Percentiles rank a stretch among this genome's conserved stretches.
Evolutionary conservation across 441 rosid genomes (phyloP).

Genomic region (Arabidopsis hybrid): DNA sequence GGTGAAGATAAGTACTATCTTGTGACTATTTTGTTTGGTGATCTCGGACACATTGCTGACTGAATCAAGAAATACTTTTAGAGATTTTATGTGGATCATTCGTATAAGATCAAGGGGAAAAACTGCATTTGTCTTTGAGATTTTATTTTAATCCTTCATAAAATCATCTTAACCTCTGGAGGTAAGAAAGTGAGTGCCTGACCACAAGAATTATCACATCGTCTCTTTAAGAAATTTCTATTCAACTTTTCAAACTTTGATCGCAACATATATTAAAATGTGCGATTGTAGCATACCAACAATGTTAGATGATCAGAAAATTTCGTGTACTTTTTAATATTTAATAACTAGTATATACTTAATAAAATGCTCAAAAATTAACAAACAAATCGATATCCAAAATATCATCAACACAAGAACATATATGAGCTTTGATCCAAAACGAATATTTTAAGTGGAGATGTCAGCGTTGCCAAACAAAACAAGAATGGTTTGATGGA

Average conservation of each 20-base stretch:
- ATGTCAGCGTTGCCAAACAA: conserved; percentile 20
- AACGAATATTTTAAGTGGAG: conserved; percentile 39
- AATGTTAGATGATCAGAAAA: background rate
- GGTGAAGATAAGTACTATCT: conserved; percentile 26
- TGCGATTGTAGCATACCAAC: background rate
- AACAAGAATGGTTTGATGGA: conserved; percentile 30
- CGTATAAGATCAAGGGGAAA: background rate
- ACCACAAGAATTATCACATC: background rate
- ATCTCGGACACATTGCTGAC: background rate
- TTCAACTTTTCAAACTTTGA: background rate
- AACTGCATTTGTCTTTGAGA: background rate
- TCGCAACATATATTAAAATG: background rate
- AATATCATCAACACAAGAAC: background rate
- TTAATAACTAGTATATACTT: background rate
- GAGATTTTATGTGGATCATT: background rate
- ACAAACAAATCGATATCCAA: background rate
- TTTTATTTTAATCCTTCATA: background rate
- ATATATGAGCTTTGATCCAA: conserved; percentile 13
- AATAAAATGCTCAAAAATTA: background rate
- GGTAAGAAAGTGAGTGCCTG: background rate
- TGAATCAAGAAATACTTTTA: background rate
- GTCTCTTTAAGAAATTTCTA: background rate
- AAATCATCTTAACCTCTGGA: background rate
- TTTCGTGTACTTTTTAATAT: background rate
- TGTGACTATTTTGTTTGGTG: conserved; percentile 13